Conservation (phyloP, 108 stramenopile species). For the Cyclostephanos invisitatus region DNA sequence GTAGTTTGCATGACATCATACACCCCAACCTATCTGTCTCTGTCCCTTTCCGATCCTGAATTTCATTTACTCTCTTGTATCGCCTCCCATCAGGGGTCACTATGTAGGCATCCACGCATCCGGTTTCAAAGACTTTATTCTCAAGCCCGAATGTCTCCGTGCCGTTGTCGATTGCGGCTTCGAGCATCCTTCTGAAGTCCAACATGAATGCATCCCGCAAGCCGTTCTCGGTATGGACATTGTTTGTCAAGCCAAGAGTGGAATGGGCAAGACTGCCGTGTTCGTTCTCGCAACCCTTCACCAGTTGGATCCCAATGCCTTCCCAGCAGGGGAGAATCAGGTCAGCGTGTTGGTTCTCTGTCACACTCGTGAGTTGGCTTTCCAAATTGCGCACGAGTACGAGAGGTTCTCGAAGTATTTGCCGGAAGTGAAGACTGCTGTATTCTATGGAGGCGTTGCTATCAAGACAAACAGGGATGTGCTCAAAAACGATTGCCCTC, state of each 20-base stretch:
- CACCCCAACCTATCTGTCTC: neutral
- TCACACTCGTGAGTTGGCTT: slow-evolving; percentile 99
- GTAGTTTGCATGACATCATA: slow-evolving; percentile 22
- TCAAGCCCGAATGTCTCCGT: slow-evolving; percentile 98
- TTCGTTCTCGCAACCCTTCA: slow-evolving; percentile 99
- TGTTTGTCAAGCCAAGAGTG: slow-evolving; percentile 99
- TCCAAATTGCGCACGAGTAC: slow-evolving; percentile 99
- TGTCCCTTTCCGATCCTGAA: slow-evolving; percentile 4
- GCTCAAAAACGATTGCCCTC: slow-evolving; percentile 93
- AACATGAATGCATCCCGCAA: slow-evolving; percentile 99
- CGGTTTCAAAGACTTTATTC: slow-evolving; percentile 98
- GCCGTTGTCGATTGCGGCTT: slow-evolving; percentile 99
- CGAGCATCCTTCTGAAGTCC: slow-evolving; percentile 98
- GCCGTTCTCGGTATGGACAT: slow-evolving; percentile 99
- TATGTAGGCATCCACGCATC: slow-evolving; percentile 99
- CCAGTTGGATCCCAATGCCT: slow-evolving; percentile 79
- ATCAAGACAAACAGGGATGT: slow-evolving; percentile 87
- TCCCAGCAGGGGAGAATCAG: slow-evolving; percentile 73
- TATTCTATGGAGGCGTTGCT: slow-evolving; percentile 97
- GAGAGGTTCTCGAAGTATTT: slow-evolving; percentile 99
- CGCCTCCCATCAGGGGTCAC: slow-evolving; percentile 80
- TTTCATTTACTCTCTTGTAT: slow-evolving; percentile 8
- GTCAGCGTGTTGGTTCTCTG: slow-evolving; percentile 94
- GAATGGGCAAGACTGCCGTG: slow-evolving; percentile 99
- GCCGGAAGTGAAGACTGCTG: slow-evolving; percentile 95